These are phyloP conservation scores for Datura wrightii DNA, from an alignment of 257 asterid genomes.

Conservation along the genomic window DNA sequence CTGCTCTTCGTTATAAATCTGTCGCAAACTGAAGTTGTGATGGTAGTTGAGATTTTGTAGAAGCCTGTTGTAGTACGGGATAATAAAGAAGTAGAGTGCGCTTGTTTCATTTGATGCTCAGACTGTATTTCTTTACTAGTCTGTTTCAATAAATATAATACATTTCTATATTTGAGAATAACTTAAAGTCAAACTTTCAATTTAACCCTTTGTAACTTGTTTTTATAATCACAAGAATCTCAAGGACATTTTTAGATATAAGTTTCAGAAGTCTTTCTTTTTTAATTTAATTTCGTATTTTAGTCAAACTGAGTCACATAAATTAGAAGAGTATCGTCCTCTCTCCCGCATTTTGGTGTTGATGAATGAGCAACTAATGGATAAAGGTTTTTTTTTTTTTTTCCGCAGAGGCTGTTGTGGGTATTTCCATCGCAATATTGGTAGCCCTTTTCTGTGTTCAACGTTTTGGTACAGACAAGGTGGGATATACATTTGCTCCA, in stretches of 20 bases:
- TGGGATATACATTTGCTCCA: conserved; percentile 72
- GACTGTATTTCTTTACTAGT: neutral
- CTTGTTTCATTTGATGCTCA: neutral
- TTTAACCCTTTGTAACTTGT: neutral
- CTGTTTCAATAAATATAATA: fast-evolving
- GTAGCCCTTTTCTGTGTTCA: conserved; percentile 54
- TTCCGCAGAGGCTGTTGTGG: conserved; percentile 47
- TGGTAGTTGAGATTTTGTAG: neutral
- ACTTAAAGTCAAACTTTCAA: too few relatives aligned
- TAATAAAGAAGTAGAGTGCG: neutral
- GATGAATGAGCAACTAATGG: neutral
- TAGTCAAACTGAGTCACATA: fast-evolving
- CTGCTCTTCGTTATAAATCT: too few relatives aligned
- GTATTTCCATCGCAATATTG: conserved; percentile 58
- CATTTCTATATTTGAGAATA: neutral
- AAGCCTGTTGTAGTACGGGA: neutral
- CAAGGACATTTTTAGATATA: neutral
- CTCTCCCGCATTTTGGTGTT: too few relatives aligned
- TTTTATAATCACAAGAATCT: neutral
- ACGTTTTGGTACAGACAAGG: conserved; percentile 69
- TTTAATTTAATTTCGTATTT: neutral
- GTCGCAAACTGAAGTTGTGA: too few relatives aligned
- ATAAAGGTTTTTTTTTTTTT: neutral
- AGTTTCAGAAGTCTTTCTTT: neutral
- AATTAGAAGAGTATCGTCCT: fast-evolving